A percentile compares a stretch with the other conserved stretches of the same genome.
Conservation (phyloP, 768 basidiomycete species). For the Termitomyces sp. region DNA sequence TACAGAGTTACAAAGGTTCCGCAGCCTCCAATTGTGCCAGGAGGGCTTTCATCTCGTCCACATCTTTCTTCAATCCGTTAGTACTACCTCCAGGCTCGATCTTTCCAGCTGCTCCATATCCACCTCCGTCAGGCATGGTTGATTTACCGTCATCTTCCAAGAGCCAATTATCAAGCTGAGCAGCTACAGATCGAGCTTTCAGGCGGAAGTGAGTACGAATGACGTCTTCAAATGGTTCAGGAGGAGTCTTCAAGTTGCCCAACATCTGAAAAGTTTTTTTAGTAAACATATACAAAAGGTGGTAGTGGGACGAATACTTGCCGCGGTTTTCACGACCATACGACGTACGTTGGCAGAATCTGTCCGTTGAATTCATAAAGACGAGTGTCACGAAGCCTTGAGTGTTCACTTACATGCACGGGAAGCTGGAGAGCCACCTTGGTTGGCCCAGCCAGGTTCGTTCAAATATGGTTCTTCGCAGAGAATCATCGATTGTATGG, state of each 20-base stretch:
- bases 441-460: constrained; percentile 84
- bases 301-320: constrained; percentile 29
- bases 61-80: constrained; percentile 65
- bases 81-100: constrained; percentile 42
- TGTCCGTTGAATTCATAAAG: constrained; percentile 24
- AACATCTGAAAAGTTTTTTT: constrained; percentile 58
- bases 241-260: constrained; percentile 75
- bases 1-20: not conserved
- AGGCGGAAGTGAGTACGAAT: constrained; percentile 89
- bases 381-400: not conserved
- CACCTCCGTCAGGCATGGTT: constrained; percentile 55
- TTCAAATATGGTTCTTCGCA: constrained; percentile 94
- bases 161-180: constrained; percentile 82
- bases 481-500: constrained; percentile 95
- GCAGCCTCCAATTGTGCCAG: constrained; percentile 39
- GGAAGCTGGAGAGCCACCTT: constrained; percentile 72
- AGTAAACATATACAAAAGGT: not conserved
- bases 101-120: constrained; percentile 25
- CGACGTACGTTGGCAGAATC: constrained; percentile 91
- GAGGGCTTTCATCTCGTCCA: constrained; percentile 65
- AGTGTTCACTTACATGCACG: constrained; percentile 56
- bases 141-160: constrained; percentile 67
- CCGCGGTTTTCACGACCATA: constrained; percentile 89
- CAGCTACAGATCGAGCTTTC: constrained; percentile 66
- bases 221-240: constrained; percentile 83